phyloP scores from a whole-genome alignment of 352 stramenopile genomes.

The Globisporangium rhizosaccharum region DNA sequence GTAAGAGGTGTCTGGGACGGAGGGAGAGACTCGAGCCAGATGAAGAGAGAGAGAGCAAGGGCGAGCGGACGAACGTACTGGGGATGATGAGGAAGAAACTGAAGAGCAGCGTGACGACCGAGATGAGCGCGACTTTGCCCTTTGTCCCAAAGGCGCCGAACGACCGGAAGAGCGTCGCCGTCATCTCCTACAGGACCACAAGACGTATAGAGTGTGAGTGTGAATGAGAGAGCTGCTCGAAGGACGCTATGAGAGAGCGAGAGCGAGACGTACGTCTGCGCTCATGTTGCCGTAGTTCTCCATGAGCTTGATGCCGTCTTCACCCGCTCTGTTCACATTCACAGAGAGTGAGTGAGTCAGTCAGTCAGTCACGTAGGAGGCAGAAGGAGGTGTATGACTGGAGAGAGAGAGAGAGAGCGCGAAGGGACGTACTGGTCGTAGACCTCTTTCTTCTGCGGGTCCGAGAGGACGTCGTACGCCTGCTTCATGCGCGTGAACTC shows the following conservation, averaged over 20 bases:
- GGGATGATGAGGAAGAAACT: constrained; percentile 85
- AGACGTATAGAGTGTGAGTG: too few relatives aligned
- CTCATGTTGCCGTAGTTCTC: constrained; percentile 83
- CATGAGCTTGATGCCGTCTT: constrained; percentile 88
- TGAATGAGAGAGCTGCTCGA: too few relatives aligned
- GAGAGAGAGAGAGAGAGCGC: neutral
- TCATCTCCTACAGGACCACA: constrained; percentile 31
- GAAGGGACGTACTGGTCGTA: constrained; percentile 58
- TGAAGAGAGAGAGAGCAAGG: neutral
- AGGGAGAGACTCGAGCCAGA: constrained; percentile 6
- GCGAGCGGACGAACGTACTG: constrained; percentile 23
- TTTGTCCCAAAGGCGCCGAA: constrained; percentile 62
- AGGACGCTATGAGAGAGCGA: neutral
- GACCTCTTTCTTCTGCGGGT: constrained; percentile 80
- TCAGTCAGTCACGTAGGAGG: too few relatives aligned
- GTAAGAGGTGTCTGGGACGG: too few relatives aligned
- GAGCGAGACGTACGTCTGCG: constrained; percentile 27
- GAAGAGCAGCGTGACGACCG: constrained; percentile 68
- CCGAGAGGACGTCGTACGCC: constrained; percentile 91
- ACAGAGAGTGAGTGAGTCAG: constrained; percentile 1
- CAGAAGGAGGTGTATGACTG: neutral
- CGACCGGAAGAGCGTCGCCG: constrained; percentile 61
- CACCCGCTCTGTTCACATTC: constrained; percentile 45
- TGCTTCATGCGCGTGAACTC: constrained; percentile 90
- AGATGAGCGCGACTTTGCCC: constrained; percentile 68